Evolutionary conservation across 495 filamentous ascomycete genomes (phyloP).

Genomic region (Xylaria curta): DNA sequence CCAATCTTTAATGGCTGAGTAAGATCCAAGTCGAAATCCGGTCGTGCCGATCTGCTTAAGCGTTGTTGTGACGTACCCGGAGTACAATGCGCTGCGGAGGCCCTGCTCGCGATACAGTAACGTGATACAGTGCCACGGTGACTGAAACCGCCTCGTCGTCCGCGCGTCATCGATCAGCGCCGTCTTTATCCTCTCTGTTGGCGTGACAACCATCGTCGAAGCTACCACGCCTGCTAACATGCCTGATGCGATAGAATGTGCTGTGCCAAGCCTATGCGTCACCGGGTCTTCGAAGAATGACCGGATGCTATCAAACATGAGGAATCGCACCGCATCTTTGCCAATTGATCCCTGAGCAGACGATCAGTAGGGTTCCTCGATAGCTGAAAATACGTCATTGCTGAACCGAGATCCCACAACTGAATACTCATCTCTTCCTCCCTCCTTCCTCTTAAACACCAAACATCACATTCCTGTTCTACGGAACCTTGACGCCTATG

Average conservation of each 20-base stretch:
- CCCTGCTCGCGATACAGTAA: slow-evolving; percentile 59
- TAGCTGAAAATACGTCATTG: not conserved
- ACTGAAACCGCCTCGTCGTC: slow-evolving; percentile 55
- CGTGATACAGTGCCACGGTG: slow-evolving; percentile 56
- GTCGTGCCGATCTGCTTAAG: slow-evolving; percentile 72
- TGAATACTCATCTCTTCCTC: not conserved
- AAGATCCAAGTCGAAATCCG: slow-evolving; percentile 68
- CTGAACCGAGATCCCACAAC: not conserved
- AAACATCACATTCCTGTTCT: not conserved
- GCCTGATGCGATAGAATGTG: slow-evolving; percentile 63
- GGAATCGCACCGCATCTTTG: slow-evolving; percentile 71
- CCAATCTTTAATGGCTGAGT: slow-evolving; percentile 71
- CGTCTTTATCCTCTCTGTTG: slow-evolving; percentile 71
- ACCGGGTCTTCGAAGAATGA: slow-evolving; percentile 62
- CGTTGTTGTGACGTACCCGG: slow-evolving; percentile 66
- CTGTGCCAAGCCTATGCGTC: slow-evolving; percentile 60
- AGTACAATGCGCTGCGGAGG: slow-evolving; percentile 59
- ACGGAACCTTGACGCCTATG: not conserved
- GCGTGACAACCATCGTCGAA: slow-evolving; percentile 66
- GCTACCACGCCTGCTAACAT: slow-evolving; percentile 68
- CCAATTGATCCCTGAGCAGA: slow-evolving; percentile 49
- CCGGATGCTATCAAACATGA: slow-evolving; percentile 70
- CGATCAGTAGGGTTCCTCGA: not conserved
- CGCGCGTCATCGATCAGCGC: slow-evolving; percentile 73
- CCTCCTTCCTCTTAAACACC: not conserved